phyloP scores from a whole-genome alignment of 2,329 filamentous ascomycete species.

The Trichoderma breve region DNA sequence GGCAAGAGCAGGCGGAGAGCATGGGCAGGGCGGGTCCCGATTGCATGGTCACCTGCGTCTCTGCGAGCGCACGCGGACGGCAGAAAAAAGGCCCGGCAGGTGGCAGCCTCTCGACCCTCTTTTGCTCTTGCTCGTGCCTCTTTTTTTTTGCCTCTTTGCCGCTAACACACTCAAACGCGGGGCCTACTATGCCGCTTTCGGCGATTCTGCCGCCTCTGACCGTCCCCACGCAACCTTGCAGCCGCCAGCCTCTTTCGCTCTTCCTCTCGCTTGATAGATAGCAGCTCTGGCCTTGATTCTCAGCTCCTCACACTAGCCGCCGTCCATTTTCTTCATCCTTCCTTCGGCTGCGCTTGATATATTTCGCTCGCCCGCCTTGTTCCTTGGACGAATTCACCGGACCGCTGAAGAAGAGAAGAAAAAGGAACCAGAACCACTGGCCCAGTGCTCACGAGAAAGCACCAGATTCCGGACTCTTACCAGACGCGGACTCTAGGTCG shows the following conservation, averaged over 20 bases:
- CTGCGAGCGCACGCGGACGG: constrained; percentile 7
- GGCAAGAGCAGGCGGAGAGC: neutral
- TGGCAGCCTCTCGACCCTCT: neutral
- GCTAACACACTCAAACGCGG: constrained; percentile 14
- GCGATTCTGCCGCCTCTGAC: constrained; percentile 30
- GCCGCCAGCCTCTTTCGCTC: constrained; percentile 25
- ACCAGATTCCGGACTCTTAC: neutral
- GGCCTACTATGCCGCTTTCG: constrained; percentile 13
- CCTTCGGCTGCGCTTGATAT: neutral
- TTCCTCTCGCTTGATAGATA: neutral
- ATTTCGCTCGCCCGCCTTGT: neutral
- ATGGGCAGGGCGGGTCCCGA: neutral
- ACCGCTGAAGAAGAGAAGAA: neutral
- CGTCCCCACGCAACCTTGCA: constrained; percentile 23
- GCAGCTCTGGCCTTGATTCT: neutral
- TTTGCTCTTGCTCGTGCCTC: neutral
- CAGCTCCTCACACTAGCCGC: neutral
- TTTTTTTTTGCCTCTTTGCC: constrained; percentile 14
- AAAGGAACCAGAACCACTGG: neutral
- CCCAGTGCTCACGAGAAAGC: neutral
- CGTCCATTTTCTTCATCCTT: neutral
- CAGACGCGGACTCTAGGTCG: constrained; percentile 8
- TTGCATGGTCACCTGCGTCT: constrained; percentile 14
- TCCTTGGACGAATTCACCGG: constrained; percentile 10
- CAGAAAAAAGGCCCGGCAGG: neutral